phyloP scores from a whole-genome alignment of 2,329 filamentous ascomycete genomes.

The Colletotrichum sp. region DNA sequence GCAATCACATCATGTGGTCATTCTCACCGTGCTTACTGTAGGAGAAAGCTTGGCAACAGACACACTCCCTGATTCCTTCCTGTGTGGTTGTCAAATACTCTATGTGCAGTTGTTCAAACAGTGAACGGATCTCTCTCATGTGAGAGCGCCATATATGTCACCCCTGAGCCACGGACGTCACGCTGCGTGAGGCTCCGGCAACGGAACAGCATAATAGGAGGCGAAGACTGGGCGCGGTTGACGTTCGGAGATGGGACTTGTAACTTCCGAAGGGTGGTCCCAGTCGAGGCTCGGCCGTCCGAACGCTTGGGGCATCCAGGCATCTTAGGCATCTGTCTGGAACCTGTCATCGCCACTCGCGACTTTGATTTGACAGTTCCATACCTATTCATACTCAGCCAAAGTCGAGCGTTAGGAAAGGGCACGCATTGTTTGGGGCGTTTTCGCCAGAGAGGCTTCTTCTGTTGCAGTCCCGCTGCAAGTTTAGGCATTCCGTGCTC shows the following conservation, averaged over 20 bases:
- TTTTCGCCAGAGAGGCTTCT: background rate
- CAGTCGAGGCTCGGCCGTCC: background rate
- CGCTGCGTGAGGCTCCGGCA: background rate
- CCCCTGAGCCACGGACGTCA: background rate
- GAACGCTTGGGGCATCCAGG: conserved; percentile 10
- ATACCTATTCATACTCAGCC: background rate
- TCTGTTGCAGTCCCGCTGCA: background rate
- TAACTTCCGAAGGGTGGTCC: background rate
- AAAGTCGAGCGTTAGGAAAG: background rate
- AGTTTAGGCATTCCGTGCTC: background rate
- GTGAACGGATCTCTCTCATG: background rate
- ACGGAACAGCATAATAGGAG: background rate
- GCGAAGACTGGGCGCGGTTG: background rate
- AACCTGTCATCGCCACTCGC: background rate
- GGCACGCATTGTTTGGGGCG: background rate
- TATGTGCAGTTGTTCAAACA: background rate
- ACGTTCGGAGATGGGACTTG: background rate
- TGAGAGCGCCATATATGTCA: background rate
- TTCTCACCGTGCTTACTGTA: background rate
- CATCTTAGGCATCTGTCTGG: background rate
- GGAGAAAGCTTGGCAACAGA: background rate
- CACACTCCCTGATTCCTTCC: background rate
- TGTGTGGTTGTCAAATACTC: background rate
- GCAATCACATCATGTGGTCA: background rate
- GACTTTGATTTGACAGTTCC: background rate